Base-by-base conservation (phyloP, 2,329 filamentous ascomycete species). In the Cladosporium sp. region DNA sequence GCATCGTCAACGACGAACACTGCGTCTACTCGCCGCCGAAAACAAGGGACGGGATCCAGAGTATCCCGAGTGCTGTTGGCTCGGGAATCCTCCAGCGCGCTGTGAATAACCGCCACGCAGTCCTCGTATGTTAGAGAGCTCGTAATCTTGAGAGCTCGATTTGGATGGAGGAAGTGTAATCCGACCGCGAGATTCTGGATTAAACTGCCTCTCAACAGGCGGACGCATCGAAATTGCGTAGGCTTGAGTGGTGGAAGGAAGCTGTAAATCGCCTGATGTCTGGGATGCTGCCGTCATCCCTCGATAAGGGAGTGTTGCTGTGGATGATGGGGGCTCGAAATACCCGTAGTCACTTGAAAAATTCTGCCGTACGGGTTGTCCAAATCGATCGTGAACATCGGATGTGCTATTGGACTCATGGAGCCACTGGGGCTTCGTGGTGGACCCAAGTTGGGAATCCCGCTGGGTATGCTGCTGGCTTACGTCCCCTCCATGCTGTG, bases 101-200 rank as follows among this genome's bases (percentile, higher is more conserved):
- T 69, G 67, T 30, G 72, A 66, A 26, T 65, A 68, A 10, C 68
- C 67, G 21, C 71, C 72, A 36, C 72, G 70, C 1, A 73, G 68
- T 14, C 74, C 75, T 32, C 65, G 71, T 15, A 75, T 72, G 24
- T 66, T 68, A 10, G 70, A 68, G 7, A 76, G 51, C 30, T 67
- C 66, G 18, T 68, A 63, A 34, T 71, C 69, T 38, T 24, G 51
- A 30, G 30, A 4, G 15, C 49, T 26, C 21, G 57, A 49, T 7
- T 34, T 28, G 26, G 32, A 57, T 6, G 70, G 68, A 32, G 69
- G 66, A 1, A 73, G 59, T 2, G 65, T 68, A 49, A 73, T 70
- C 15, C 72, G 69, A 34, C 59, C 47, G 11, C 68, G 68, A 5
- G 59, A 26, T 30, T 59, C 41, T 2, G 61, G 15, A 4, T 30